Percentiles rank a stretch among this genome's conserved stretches.
phyloP scores from a whole-genome alignment of 371 early-diverging fungal genomes.

The Saksenaea vasiformis region DNA sequence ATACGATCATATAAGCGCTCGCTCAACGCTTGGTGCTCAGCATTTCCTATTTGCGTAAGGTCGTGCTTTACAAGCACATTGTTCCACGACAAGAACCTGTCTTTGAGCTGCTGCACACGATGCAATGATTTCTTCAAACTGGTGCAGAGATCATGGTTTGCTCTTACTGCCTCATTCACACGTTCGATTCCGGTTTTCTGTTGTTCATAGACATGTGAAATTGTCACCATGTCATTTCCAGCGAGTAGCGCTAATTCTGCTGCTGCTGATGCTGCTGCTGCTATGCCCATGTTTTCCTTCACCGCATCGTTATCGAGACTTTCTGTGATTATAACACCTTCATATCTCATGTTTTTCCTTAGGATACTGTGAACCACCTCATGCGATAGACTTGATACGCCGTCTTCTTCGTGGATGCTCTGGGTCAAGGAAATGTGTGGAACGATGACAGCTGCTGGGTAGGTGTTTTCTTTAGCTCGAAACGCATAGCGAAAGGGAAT shows the following conservation, averaged over 20 bases:
- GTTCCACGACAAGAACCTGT: conserved; percentile 36
- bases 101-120: conserved; percentile 39
- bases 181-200: conserved; percentile 31
- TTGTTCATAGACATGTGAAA: conserved; percentile 40
- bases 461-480: conserved; percentile 8
- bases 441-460: conserved; percentile 50
- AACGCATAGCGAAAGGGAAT: conserved; percentile 38
- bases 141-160: conserved; percentile 9
- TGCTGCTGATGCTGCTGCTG: conserved; percentile 35
- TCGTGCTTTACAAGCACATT: conserved; percentile 18
- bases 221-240: conserved; percentile 51
- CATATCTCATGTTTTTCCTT: conserved; percentile 31
- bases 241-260: conserved; percentile 47
- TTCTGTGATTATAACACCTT: conserved; percentile 53
- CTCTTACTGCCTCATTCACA: conserved; percentile 16
- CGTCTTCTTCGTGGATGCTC: conserved; percentile 16
- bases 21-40: conserved; percentile 26
- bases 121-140: conserved; percentile 23
- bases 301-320: conserved; percentile 57
- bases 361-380: conserved; percentile 41
- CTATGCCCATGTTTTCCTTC: too few relatives aligned
- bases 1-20: conserved; percentile 34
- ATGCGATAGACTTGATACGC: conserved; percentile 38
- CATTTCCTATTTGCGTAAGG: conserved; percentile 22
- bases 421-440: conserved; percentile 46